Percentiles rank a stretch among this genome's conserved stretches.
These are phyloP conservation scores for Chrysosporium keratinophilum DNA, from an alignment of 2,329 filamentous ascomycete genomes.

Conservation along the genomic window DNA sequence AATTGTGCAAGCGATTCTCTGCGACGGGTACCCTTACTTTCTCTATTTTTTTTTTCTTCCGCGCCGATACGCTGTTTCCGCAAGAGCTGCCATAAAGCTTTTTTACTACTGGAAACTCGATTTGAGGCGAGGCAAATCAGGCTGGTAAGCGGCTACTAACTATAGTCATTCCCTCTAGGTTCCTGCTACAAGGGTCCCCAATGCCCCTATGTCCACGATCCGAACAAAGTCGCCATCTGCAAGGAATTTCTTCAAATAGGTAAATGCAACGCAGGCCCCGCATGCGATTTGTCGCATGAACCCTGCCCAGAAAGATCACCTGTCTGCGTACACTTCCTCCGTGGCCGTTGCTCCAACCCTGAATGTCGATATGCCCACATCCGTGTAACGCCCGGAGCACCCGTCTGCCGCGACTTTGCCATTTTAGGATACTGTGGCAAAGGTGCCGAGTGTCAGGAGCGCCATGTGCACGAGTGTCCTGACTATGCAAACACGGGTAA, in stretches of 20 bases:
- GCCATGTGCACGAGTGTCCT: slow-evolving; percentile 88
- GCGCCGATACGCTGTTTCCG: slow-evolving; percentile 8
- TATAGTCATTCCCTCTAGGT: slow-evolving; percentile 47
- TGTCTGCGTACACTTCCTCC: slow-evolving; percentile 78
- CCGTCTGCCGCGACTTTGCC: slow-evolving; percentile 76
- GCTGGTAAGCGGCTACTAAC: slow-evolving; percentile 20
- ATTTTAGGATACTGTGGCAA: slow-evolving; percentile 80
- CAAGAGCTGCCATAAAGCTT: neutral
- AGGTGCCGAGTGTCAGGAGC: slow-evolving; percentile 64
- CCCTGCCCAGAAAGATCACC: slow-evolving; percentile 73
- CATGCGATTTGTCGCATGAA: slow-evolving; percentile 86
- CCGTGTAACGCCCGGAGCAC: slow-evolving; percentile 62
- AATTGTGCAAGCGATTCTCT: slow-evolving; percentile 59
- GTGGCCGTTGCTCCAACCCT: slow-evolving; percentile 78
- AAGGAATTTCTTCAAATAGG: slow-evolving; percentile 74
- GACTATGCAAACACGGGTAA: slow-evolving; percentile 84
- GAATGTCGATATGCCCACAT: slow-evolving; percentile 82
- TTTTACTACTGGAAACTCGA: slow-evolving; percentile 4
- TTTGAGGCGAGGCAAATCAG: slow-evolving; percentile 8
- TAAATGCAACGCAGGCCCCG: slow-evolving; percentile 62
- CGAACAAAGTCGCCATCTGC: slow-evolving; percentile 79
- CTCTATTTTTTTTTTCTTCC: slow-evolving; percentile 22
- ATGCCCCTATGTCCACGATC: slow-evolving; percentile 76
- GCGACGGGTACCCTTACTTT: slow-evolving; percentile 41
- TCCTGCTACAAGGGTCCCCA: slow-evolving; percentile 69